phyloP scores from a whole-genome alignment of 2,329 filamentous ascomycete species.

The Amauroascus verrucosus region DNA sequence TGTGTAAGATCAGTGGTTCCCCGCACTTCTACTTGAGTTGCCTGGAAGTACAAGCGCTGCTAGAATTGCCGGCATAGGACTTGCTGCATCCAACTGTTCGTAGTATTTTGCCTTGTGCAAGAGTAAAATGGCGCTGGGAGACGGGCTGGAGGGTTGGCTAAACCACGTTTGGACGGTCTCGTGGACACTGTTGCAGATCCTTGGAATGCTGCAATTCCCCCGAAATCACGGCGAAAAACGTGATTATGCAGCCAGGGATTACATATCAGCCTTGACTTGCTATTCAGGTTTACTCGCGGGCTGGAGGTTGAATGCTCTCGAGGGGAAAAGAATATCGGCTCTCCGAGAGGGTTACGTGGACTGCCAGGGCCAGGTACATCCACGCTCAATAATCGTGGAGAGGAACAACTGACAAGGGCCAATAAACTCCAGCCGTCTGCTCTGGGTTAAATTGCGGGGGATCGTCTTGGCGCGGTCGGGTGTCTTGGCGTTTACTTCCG shows the following conservation, averaged over 20 bases:
- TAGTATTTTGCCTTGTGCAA: background rate
- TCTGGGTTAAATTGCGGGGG: constrained; percentile 4
- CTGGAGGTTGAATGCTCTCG: background rate
- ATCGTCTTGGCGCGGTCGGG: background rate
- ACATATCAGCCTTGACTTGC: background rate
- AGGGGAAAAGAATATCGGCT: too few relatives aligned
- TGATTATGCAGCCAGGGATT: background rate
- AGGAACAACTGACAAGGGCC: background rate
- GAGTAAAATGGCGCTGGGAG: background rate
- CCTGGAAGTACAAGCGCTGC: background rate
- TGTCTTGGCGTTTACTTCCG: background rate
- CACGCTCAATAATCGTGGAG: background rate
- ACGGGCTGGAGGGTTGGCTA: background rate
- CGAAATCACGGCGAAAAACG: background rate
- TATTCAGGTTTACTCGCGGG: background rate
- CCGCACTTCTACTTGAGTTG: background rate
- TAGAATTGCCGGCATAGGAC: background rate
- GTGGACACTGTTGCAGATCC: constrained; percentile 3
- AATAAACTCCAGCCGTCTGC: background rate
- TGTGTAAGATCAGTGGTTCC: background rate
- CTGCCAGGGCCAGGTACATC: background rate
- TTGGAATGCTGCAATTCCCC: background rate
- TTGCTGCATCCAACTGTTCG: background rate
- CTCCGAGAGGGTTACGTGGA: background rate
- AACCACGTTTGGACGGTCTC: constrained; percentile 10